These are phyloP conservation scores for Selaginella tamariscina DNA, from an alignment of 75 land plant genomes.

Conservation along the genomic window DNA sequence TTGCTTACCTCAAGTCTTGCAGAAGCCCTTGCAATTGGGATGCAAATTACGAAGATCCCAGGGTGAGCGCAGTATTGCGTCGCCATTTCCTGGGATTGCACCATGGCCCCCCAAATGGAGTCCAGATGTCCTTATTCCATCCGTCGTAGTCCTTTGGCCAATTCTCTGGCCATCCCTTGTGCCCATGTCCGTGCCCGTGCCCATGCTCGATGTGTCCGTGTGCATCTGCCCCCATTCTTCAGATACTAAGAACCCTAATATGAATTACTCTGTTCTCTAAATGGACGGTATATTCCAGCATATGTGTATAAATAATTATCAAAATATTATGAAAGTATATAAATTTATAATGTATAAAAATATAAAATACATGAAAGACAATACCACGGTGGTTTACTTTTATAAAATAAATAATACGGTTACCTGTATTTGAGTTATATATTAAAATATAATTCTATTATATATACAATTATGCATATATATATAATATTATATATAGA, in stretches of 20 bases:
- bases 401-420: too few species aligned
- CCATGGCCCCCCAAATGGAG: constrained; percentile 80
- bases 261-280: neutral
- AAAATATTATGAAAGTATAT: neutral
- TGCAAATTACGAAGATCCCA: constrained; percentile 81
- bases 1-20: constrained; percentile 77
- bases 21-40: constrained; percentile 89
- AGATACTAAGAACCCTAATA: neutral
- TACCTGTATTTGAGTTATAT: too few species aligned
- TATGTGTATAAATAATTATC: neutral
- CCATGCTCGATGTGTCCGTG: neutral
- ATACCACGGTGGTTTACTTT: too few species aligned
- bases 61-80: constrained; percentile 93
- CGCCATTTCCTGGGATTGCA: constrained; percentile 85
- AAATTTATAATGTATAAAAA: neutral
- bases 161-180: neutral
- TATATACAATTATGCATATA: too few species aligned
- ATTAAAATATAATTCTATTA: too few species aligned
- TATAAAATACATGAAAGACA: neutral
- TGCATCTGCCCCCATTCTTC: neutral
- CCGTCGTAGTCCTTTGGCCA: constrained; percentile 17
- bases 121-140: constrained; percentile 78
- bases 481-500: too few species aligned
- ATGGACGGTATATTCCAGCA: neutral
- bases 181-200: neutral